Evolutionary conservation across 805 yeast species (phyloP), one percentile per base, ranked within the genome.

Genomic region (Candida pini): DNA sequence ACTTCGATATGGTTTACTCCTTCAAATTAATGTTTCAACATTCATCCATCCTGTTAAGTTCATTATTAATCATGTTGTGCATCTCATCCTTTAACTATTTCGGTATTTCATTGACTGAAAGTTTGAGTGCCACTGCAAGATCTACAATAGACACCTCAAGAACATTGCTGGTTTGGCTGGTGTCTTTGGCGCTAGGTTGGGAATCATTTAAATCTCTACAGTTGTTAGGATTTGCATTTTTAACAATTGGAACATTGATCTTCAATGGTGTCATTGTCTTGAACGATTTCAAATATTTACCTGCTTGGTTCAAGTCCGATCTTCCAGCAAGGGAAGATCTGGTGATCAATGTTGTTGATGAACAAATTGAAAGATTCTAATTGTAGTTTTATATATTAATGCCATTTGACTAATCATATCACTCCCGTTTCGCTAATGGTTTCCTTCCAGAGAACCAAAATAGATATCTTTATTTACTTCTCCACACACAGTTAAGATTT

Each of bases 61-160:
- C 88, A 3, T 15, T 81, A 3, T 60, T 71, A 28, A 81, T 82
- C 41, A 81, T 84, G 90, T 32, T 78, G 2, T 79, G 83, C 7
- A 83, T 84, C 41, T 75, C 87, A 2, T 48, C 69, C 5, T 84
- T 84, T 69, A 84, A 84, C 56, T 78, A 68, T 54, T 77, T 78
- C 47, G 94, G 94, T 2, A 69, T 82, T 26, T 69, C 85, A 7
- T 61, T 84, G 25, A 84, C 94, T 3, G 67, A 72, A 32, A 59
- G 61, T 30, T 52, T 83, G 31, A 77, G 82, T 34, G 92, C 94
- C 22, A 83, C 94, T 1, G 69, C 89, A 2, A 66, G 92, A 50
- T 77, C 87, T 16, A 84, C 92, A 2, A 72, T 84, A 33, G 94
- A 84, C 50, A 78, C 88, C 0, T 78, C 83, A 39, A 68, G 94